Base-by-base conservation (phyloP, 306 rosid genomes). In the Elaeagnus macrophylla region DNA sequence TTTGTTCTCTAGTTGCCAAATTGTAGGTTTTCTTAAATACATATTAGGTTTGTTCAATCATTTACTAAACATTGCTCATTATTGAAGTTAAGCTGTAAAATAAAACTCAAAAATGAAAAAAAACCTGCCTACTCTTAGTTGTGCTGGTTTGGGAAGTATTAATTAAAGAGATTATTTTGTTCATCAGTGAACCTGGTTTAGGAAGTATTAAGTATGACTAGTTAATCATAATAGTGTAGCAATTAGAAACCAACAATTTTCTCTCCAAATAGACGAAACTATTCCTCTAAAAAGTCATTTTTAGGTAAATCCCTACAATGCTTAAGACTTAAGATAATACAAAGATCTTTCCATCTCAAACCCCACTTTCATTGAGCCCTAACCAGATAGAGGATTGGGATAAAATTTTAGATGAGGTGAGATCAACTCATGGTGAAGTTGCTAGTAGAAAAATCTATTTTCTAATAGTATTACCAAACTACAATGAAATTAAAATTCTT, bases 111-210 rank as follows among this genome's bases (percentile, higher is more conserved):
- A n/a, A n/a, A n/a, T n/a, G n/a, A n/a, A n/a, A n/a, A n/a, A n/a
- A n/a, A n/a, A n/a, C n/a, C n/a, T n/a, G n/a, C n/a, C n/a, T n/a
- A n/a, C n/a, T n/a, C n/a, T n/a, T n/a, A n/a, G n/a, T n/a, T n/a
- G n/a, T n/a, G n/a, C n/a, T n/a, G n/a, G n/a, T n/a, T n/a, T n/a
- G n/a, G n/a, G n/a, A n/a, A n/a, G n/a, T n/a, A n/a, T n/a, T n/a
- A n/a, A n/a, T n/a, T n/a, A n/a, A n/a, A n/a, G n/a, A n/a, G n/a
- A n/a, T n/a, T n/a, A n/a, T n/a, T 91, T 74, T 91, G 96, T 79
- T 86, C 87, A 70, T 91, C 97, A 5, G 89, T 65, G 66, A 87
- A 91, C 75, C 97, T 91, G 77, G 59, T 53, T 51, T 70, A 39
- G 45, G 57, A 50, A n/a, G n/a, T n/a, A n/a, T n/a, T n/a, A n/a